phyloP scores from a whole-genome alignment of 768 basidiomycete genomes.

The Phylloporus arenicola region DNA sequence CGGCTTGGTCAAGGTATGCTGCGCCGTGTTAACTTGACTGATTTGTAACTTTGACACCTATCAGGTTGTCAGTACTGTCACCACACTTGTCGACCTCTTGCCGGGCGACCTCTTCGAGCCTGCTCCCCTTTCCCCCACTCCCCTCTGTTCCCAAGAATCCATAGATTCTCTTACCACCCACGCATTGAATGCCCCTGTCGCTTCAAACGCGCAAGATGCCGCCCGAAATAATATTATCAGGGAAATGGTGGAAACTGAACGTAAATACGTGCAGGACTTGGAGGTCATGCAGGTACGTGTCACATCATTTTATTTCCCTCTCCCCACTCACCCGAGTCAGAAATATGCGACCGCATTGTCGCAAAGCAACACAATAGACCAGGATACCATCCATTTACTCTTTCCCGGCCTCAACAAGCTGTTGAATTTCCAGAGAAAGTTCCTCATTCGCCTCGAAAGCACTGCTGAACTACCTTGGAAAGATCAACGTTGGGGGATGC shows the following conservation, averaged over 20 bases:
- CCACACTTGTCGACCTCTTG: constrained; percentile 73
- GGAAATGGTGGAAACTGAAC: constrained; percentile 92
- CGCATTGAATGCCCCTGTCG: constrained; percentile 33
- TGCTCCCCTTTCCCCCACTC: constrained; percentile 52
- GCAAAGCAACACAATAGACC: constrained; percentile 79
- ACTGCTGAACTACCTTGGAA: constrained; percentile 78
- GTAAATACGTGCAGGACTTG: constrained; percentile 94
- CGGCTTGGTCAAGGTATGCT: constrained; percentile 85
- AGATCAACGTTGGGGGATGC: constrained; percentile 83
- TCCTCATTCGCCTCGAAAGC: constrained; percentile 84
- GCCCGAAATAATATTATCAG: constrained; percentile 73
- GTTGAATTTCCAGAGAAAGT: constrained; percentile 93
- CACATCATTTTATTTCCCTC: constrained; percentile 1
- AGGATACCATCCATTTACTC: constrained; percentile 92
- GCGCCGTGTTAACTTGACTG: background rate
- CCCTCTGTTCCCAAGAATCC: constrained; percentile 52
- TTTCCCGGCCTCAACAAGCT: constrained; percentile 94
- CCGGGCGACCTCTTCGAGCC: constrained; percentile 65
- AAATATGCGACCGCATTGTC: constrained; percentile 85
- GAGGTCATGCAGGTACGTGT: constrained; percentile 87
- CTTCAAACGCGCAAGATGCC: constrained; percentile 55
- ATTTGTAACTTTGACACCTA: constrained; percentile 1
- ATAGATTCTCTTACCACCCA: constrained; percentile 52
- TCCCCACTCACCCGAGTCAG: constrained; percentile 37
- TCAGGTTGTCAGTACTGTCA: constrained; percentile 87